Evolutionary conservation across 768 basidiomycete genomes (phyloP).

Genomic region (Rhodocollybia butyracea): DNA sequence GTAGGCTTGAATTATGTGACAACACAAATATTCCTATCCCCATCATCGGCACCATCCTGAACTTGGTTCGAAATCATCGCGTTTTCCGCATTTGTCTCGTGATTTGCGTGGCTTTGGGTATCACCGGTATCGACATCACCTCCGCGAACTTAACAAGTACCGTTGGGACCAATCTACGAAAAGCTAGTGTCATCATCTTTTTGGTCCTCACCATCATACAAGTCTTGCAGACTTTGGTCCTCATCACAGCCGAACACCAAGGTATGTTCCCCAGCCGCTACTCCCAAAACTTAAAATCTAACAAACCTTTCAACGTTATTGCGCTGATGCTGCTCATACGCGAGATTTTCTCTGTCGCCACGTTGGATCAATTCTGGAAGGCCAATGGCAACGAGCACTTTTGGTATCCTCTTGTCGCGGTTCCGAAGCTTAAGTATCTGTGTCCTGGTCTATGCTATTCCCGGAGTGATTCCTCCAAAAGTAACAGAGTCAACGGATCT

Average conservation of each 20-base stretch:
- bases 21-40: background rate
- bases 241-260: constrained; percentile 10
- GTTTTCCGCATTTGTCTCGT: constrained; percentile 27
- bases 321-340: constrained; percentile 34
- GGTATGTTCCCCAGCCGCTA: background rate
- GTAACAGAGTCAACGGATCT: too few relatives aligned
- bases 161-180: constrained; percentile 22
- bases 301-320: constrained; percentile 16
- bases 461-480: constrained; percentile 31
- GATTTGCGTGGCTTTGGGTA: constrained; percentile 30
- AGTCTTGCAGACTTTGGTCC: constrained; percentile 24
- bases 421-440: constrained; percentile 39
- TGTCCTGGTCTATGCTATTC: constrained; percentile 29
- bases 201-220: constrained; percentile 31
- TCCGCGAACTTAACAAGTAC: constrained; percentile 10
- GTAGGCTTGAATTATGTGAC: constrained; percentile 14
- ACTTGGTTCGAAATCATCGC: constrained; percentile 24
- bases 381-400: constrained; percentile 30
- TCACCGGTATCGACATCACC: constrained; percentile 22
- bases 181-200: constrained; percentile 33
- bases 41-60: constrained; percentile 13
- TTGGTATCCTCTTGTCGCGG: constrained; percentile 40
- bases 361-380: constrained; percentile 20
- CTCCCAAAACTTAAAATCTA: constrained; percentile 1
- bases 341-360: constrained; percentile 32